These are phyloP conservation scores for Apophysomyces variabilis DNA, from an alignment of 371 early-diverging fungal genomes.

Conservation along the genomic window DNA sequence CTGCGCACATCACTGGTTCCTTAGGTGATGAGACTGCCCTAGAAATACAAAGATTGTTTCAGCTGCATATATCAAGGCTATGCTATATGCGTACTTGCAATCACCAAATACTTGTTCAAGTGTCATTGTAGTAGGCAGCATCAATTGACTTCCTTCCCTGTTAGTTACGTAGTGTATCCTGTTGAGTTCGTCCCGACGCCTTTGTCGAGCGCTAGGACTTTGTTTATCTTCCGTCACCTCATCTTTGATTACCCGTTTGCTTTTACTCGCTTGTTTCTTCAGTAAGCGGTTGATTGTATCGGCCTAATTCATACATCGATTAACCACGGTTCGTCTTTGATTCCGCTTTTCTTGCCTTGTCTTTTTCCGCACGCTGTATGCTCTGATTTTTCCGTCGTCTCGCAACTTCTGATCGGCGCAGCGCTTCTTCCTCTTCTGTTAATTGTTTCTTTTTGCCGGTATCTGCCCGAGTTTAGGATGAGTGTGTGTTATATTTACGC, in stretches of 20 bases:
- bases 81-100: conserved; percentile 6
- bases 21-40: background rate
- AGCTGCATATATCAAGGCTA: background rate
- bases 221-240: conserved; percentile 40
- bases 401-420: conserved; percentile 74
- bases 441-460: conserved; percentile 64
- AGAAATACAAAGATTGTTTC: background rate
- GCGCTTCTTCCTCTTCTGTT: conserved; percentile 72
- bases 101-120: conserved; percentile 38
- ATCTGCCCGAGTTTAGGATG: conserved; percentile 24
- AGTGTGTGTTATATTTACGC: background rate
- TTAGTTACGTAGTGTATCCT: conserved; percentile 35
- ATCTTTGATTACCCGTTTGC: conserved; percentile 61
- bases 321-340: background rate
- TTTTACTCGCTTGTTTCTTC: conserved; percentile 78
- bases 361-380: conserved; percentile 76
- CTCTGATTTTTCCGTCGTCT: conserved; percentile 80
- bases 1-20: conserved; percentile 25
- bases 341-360: conserved; percentile 47
- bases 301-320: conserved; percentile 19
- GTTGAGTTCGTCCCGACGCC: conserved; percentile 28
- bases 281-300: conserved; percentile 77
- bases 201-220: conserved; percentile 21
- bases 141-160: conserved; percentile 27
- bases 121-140: conserved; percentile 33